Percentiles rank a stretch among this genome's conserved stretches.
phyloP scores from a whole-genome alignment of 164 flowering plant genomes.

The Platanus orientalis region DNA sequence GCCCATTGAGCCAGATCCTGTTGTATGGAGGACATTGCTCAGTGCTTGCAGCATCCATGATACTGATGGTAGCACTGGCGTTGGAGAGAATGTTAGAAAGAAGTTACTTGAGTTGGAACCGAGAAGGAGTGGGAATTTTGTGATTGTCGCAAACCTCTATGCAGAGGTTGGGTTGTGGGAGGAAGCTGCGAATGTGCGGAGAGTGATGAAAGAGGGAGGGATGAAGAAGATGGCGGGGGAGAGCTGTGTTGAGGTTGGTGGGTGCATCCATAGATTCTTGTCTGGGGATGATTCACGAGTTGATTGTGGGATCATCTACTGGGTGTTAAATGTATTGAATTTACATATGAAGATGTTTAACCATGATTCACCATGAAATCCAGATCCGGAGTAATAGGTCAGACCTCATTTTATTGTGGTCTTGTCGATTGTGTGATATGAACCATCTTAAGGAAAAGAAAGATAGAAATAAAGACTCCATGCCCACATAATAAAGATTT shows the following conservation, averaged over 20 bases:
- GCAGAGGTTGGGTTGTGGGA: conserved; percentile 66
- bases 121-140: conserved; percentile 53
- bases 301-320: conserved; percentile 25
- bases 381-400: too few relatives aligned
- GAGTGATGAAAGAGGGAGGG: conserved; percentile 35
- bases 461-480: too few relatives aligned
- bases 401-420: too few relatives aligned
- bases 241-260: conserved; percentile 52
- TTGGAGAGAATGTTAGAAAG: conserved; percentile 36
- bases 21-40: conserved; percentile 58
- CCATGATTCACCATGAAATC: background rate
- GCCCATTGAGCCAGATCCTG: conserved; percentile 51
- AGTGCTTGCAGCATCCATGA: conserved; percentile 52
- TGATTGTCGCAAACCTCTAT: conserved; percentile 64
- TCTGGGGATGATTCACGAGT: conserved; percentile 40
- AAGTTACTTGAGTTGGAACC: conserved; percentile 60
- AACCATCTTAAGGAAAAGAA: too few relatives aligned
- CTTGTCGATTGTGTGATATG: too few relatives aligned
- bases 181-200: conserved; percentile 47
- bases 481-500: too few relatives aligned
- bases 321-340: conserved; percentile 31
- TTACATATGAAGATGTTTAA: conserved; percentile 34
- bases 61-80: conserved; percentile 22
- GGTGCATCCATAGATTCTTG: conserved; percentile 36
- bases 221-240: conserved; percentile 60